Base-by-base conservation (phyloP, 108 stramenopile species). In the Ochromonas danica region DNA sequence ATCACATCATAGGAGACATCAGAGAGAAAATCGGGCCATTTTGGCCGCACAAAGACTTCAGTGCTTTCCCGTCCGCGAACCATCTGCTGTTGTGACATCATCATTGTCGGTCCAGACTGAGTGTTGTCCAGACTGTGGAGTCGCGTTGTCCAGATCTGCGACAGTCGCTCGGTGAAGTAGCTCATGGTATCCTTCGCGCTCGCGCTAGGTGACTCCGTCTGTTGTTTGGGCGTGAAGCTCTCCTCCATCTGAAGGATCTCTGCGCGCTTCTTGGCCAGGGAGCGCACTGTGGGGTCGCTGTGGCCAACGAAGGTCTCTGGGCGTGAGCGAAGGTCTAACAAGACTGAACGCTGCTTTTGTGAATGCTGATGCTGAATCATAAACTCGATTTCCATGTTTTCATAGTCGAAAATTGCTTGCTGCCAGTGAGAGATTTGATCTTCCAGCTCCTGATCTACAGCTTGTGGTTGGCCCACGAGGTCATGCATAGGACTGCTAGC, bases 1-100 rank as follows among this genome's bases (percentile, higher is more conserved):
- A 75, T 75, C 31, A 75, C 72, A 10, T 75, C 72, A 41, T 42
- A 75, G 6, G 17, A n/a, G 51, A 33, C 22, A 33, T 75, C 72
- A 10, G 40, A 6, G 3, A 75, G 40, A 22, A 28, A 75, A 41
- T 31, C 31, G 6, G 72, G 72, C 72, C 72, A 75, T 27, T 36
- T 27, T 33, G 72, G 72, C 40, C 40, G 36, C 22, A 51, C 22
- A 51, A 14, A 14, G 6, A 51, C 22, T 51, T 51, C 45, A n/a
- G n/a, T n/a, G n/a, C n/a, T n/a, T n/a, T n/a, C n/a, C n/a, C n/a
- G n/a, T n/a, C n/a, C n/a, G n/a, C n/a, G n/a, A n/a, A n/a, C n/a
- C 36, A 70, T 14, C 36, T 10, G 39, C 67, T 40, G 39, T 14
- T 70, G 22, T 10, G 22, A 14, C 17, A 10, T 10, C 67, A 31